Evolutionary conservation across 371 early-diverging fungal species (phyloP).

Genomic region (Rhizopus delemar): DNA sequence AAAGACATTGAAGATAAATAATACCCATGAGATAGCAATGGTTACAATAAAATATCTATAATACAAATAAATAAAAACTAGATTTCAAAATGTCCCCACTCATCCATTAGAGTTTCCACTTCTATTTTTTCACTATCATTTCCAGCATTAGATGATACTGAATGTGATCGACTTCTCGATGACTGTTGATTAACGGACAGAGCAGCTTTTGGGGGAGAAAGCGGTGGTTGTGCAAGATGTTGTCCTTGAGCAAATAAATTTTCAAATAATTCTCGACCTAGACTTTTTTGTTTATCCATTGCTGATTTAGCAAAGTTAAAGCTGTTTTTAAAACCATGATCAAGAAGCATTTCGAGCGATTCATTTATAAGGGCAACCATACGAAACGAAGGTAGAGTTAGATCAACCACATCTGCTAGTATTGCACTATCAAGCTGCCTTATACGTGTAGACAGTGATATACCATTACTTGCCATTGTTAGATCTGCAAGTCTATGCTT

Average conservation of each 20-base stretch:
- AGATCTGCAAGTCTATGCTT: constrained; percentile 24
- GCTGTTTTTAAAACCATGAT: constrained; percentile 60
- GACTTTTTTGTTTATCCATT: constrained; percentile 50
- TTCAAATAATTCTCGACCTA: constrained; percentile 62
- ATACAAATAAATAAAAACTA: not conserved
- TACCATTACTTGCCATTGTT: constrained; percentile 15
- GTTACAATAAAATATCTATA: not conserved
- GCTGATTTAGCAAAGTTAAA: constrained; percentile 65
- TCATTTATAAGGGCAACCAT: constrained; percentile 69
- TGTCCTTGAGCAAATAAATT: constrained; percentile 59
- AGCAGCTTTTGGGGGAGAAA: not conserved
- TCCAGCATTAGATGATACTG: constrained; percentile 10
- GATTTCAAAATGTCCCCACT: constrained; percentile 44
- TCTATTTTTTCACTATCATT: constrained; percentile 32
- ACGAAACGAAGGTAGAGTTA: constrained; percentile 39
- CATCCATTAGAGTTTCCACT: constrained; percentile 40
- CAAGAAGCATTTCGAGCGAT: constrained; percentile 66
- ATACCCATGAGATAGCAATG: not conserved
- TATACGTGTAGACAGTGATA: constrained; percentile 19
- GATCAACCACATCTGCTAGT: constrained; percentile 20
- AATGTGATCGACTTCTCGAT: constrained; percentile 8
- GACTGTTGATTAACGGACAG: not conserved
- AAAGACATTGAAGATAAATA: too few relatives aligned
- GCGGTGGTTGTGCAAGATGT: constrained; percentile 38
- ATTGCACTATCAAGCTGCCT: constrained; percentile 23